Percentiles rank a stretch among this genome's conserved stretches.
These are phyloP conservation scores for Aspergillus diversus DNA, from an alignment of 495 filamentous ascomycete genomes.

Conservation along the genomic window DNA sequence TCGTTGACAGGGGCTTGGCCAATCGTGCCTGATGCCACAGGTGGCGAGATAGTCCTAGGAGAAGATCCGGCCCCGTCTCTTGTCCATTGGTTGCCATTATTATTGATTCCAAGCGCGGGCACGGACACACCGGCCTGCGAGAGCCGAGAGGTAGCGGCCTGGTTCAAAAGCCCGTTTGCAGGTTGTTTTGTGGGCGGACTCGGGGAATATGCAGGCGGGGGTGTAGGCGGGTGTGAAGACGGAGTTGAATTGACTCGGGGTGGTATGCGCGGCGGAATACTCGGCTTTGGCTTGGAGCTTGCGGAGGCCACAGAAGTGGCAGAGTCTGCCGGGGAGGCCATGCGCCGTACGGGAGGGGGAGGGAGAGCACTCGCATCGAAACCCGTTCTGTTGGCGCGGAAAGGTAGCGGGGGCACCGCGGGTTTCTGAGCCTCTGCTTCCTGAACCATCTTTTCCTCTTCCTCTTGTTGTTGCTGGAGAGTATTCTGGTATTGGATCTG, in stretches of 20 bases:
- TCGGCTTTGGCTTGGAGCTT: conserved; percentile 51
- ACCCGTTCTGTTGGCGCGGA: conserved; percentile 70
- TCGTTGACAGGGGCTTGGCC: conserved; percentile 57
- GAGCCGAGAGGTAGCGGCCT: conserved; percentile 67
- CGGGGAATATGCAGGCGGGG: conserved; percentile 57
- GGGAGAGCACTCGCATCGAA: conserved; percentile 69
- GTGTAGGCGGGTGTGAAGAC: conserved; percentile 42
- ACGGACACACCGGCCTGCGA: conserved; percentile 80
- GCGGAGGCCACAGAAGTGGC: conserved; percentile 32
- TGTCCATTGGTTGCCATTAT: conserved; percentile 18
- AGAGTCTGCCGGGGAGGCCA: conserved; percentile 49
- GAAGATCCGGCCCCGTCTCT: not conserved
- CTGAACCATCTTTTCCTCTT: conserved; percentile 28
- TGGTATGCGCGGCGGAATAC: conserved; percentile 74
- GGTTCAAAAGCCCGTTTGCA: conserved; percentile 61
- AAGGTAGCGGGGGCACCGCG: conserved; percentile 64
- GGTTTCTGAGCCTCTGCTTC: conserved; percentile 38
- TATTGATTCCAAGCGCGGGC: conserved; percentile 76
- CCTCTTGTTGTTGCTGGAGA: conserved; percentile 43
- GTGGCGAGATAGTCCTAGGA: conserved; percentile 15
- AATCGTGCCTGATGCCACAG: conserved; percentile 17
- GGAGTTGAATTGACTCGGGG: conserved; percentile 61
- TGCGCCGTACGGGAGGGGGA: conserved; percentile 65
- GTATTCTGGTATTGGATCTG: conserved; percentile 38
- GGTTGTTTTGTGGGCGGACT: conserved; percentile 30